Conservation (phyloP, 352 stramenopile species). For the Pythium phragmiticola region DNA sequence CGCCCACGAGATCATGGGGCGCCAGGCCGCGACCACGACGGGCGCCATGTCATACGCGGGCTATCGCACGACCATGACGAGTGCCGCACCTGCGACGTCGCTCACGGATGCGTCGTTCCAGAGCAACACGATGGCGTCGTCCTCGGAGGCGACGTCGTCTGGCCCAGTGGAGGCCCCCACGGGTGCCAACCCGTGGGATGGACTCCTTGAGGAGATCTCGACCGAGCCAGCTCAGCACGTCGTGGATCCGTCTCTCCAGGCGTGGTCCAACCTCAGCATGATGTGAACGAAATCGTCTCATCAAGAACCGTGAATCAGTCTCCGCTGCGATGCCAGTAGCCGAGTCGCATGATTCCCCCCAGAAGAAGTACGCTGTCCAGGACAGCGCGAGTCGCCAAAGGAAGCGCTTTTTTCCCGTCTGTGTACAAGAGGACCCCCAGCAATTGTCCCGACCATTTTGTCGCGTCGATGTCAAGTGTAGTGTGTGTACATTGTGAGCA, state of each 20-base stretch:
- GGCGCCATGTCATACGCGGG: slow-evolving; percentile 12
- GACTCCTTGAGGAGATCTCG: slow-evolving; percentile 74
- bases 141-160: slow-evolving; percentile 5
- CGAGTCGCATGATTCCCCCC: not conserved
- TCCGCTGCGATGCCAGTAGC: slow-evolving; percentile 9
- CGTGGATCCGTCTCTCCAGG: slow-evolving; percentile 56
- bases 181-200: slow-evolving; percentile 53
- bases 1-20: slow-evolving; percentile 19
- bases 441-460: slow-evolving; percentile 7
- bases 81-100: slow-evolving; percentile 2
- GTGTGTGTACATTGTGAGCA: not conserved
- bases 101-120: slow-evolving; percentile 9
- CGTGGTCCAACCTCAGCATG: slow-evolving; percentile 75
- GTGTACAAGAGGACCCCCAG: slow-evolving; percentile 3
- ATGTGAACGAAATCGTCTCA: slow-evolving; percentile 32
- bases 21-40: not conserved
- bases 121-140: slow-evolving; percentile 1
- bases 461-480: slow-evolving; percentile 12
- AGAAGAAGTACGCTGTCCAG: not conserved
- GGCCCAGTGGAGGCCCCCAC: not conserved
- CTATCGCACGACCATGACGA: slow-evolving; percentile 21
- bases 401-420: slow-evolving; percentile 14
- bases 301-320: not conserved
- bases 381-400: slow-evolving; percentile 17
- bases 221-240: slow-evolving; percentile 36